phyloP scores from a whole-genome alignment of 306 rosid genomes.

The Quercus wislizeni region DNA sequence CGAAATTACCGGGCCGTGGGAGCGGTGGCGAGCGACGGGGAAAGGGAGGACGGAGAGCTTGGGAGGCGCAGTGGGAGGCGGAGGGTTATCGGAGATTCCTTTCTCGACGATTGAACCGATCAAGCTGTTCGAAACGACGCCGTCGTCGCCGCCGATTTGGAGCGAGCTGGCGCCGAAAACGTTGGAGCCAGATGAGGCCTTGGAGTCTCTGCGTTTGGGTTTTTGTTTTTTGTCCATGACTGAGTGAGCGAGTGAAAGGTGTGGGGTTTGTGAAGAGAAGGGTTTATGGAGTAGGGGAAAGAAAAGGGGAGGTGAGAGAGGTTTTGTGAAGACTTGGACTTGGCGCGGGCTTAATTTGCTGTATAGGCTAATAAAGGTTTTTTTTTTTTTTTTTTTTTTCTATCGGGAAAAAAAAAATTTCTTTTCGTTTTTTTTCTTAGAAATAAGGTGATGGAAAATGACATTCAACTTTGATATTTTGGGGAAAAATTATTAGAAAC shows the following conservation, averaged over 20 bases:
- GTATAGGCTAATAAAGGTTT: no score
- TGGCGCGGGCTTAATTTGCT: no score
- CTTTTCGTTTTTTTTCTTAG: no score
- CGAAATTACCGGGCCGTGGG: conserved; percentile 74
- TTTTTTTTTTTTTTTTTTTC: no score
- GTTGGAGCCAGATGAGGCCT: conserved; percentile 26
- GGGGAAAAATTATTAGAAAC: no score
- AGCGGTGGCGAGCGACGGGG: conserved; percentile 94
- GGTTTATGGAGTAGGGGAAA: no score
- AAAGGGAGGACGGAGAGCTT: conserved; percentile 70
- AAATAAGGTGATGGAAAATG: no score
- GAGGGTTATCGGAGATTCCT: conserved; percentile 48
- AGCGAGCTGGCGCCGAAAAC: conserved; percentile 39
- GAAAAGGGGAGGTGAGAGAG: no score
- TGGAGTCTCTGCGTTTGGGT: conserved; percentile 26
- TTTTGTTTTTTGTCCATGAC: conserved; percentile 26
- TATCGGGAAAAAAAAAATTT: no score
- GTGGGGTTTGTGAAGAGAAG: no score
- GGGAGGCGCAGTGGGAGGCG: conserved; percentile 41
- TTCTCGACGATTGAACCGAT: conserved; percentile 82
- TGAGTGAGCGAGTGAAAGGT: neutral
- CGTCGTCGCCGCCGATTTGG: conserved; percentile 36
- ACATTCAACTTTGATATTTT: no score
- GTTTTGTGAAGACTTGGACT: no score
- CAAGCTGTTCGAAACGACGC: conserved; percentile 28